Conservation (phyloP, 1,284 basidiomycete genomes). For the Stygiomarasmius scandens region DNA sequence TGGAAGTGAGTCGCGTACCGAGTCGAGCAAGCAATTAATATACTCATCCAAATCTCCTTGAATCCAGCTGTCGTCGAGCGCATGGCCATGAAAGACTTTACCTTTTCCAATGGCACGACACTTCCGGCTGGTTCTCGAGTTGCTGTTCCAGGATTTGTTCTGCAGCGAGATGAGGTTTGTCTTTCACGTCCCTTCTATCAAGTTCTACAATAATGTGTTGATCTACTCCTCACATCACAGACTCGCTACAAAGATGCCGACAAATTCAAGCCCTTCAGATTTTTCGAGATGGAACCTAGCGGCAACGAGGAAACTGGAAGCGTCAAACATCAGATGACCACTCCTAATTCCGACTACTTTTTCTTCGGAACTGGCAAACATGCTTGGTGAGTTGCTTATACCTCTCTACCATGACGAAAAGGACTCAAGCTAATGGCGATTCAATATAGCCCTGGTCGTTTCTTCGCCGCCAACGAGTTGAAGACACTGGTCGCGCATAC, state of each 20-base stretch:
- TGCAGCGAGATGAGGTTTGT: constrained; percentile 22
- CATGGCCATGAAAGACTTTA: constrained; percentile 10
- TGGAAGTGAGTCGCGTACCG: not conserved
- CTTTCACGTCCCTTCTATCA: not conserved
- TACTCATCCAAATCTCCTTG: constrained; percentile 18
- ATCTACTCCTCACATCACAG: not conserved
- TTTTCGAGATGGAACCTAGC: constrained; percentile 17
- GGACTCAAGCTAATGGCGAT: too few relatives aligned
- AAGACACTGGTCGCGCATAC: constrained; percentile 45
- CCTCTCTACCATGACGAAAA: too few relatives aligned
- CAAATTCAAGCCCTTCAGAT: constrained; percentile 23
- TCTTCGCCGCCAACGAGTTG: constrained; percentile 45
- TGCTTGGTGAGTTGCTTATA: constrained; percentile 14
- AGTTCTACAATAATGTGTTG: not conserved
- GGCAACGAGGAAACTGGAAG: constrained; percentile 14
- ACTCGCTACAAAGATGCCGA: constrained; percentile 17
- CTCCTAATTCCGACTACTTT: constrained; percentile 16
- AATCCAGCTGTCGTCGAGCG: constrained; percentile 19
- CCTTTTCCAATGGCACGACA: constrained; percentile 26
- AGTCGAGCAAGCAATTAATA: too few relatives aligned
- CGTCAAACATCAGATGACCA: constrained; percentile 17
- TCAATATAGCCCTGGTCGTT: constrained; percentile 39
- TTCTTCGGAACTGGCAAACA: constrained; percentile 31
- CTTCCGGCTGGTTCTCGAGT: constrained; percentile 26
- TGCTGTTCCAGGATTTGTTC: constrained; percentile 11